Percentiles rank a stretch among this genome's conserved stretches.
Conservation (phyloP, 2,329 filamentous ascomycete genomes). For the Exophiala sp. region DNA sequence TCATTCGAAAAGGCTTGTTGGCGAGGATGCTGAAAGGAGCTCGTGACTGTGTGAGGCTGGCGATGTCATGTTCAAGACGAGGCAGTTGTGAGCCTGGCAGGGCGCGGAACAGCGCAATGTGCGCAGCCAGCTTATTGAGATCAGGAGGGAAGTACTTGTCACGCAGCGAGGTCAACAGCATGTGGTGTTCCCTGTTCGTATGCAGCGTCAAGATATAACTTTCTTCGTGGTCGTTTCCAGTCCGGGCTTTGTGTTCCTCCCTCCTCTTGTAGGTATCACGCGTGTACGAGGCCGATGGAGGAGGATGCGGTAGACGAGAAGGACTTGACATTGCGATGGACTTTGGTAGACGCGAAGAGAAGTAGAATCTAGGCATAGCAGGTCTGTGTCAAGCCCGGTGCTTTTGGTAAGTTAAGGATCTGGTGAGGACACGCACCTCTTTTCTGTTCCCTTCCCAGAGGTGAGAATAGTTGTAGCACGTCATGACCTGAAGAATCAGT, state of each 20-base stretch:
- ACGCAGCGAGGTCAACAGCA: slow-evolving; percentile 24
- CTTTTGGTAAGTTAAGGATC: too few relatives aligned
- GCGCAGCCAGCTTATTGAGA: slow-evolving; percentile 27
- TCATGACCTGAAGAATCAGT: too few relatives aligned
- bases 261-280: neutral
- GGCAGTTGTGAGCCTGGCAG: slow-evolving; percentile 25
- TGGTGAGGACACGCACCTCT: too few relatives aligned
- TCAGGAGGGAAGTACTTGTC: slow-evolving; percentile 24
- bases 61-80: slow-evolving; percentile 11
- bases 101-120: slow-evolving; percentile 30
- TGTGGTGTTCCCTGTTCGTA: slow-evolving; percentile 23
- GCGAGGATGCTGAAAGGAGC: slow-evolving; percentile 10
- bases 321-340: neutral
- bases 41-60: slow-evolving; percentile 4
- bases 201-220: slow-evolving; percentile 27
- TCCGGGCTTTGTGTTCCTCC: slow-evolving; percentile 4
- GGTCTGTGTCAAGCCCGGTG: neutral
- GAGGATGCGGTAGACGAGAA: neutral
- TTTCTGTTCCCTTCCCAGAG: too few relatives aligned
- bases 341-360: neutral
- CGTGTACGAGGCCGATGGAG: neutral
- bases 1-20: slow-evolving; percentile 11
- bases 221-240: slow-evolving; percentile 6
- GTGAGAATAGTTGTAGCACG: too few relatives aligned
- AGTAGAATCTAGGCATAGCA: neutral